Evolutionary conservation across 2,329 filamentous ascomycete genomes (phyloP), one percentile per base, ranked within the genome.

Genomic region (Aquanectria penicillioides): DNA sequence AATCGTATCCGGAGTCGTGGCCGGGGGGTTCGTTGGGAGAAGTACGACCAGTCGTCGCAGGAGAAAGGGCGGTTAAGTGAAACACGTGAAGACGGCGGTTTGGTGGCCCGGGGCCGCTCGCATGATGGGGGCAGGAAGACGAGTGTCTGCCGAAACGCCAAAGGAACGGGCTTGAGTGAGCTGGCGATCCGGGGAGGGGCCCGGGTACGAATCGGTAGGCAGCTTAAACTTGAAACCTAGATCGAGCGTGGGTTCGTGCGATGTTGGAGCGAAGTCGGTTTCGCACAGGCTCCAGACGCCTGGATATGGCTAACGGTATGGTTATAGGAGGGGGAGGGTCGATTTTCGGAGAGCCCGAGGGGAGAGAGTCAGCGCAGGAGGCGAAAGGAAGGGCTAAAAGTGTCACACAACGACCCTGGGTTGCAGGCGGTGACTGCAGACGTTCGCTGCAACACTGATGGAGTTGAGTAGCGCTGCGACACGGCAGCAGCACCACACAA

Each of bases 41-140:
- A 46, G 56, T n/a, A 48, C 43, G 53, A 46, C 37, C 47, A 41
- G 23, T 50, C 49, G 53, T 41, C 33, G 49, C 41, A 29, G 48
- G 28, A 31, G 20, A 38, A 22, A 48, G 17, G 54, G 31, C 36
- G 48, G 25, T 13, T 67, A 72, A 63, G 64, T 72, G 65, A 69
- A 71, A 73, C 65, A 72, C 66, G 72, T 72, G 69, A 69, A 70
- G 69, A 65, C 68, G 70, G 60, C 67, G 68, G 69, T 62, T 57
- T 75, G 72, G 67, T 73, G 71, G 74, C 74, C 70, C 69, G 68
- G 69, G 73, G 74, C 77, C 73, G 72, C 69, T 77, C 68, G 75
- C 77, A 78, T 78, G 74, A 72, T 78, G 59, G 60, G 63, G 65
- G 65, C 31, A 44, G 49, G 26, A 54, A 28, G 49, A 52, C 17